These are phyloP conservation scores for Potentilla sterilis DNA, from an alignment of 306 rosid species.

Conservation along the genomic window DNA sequence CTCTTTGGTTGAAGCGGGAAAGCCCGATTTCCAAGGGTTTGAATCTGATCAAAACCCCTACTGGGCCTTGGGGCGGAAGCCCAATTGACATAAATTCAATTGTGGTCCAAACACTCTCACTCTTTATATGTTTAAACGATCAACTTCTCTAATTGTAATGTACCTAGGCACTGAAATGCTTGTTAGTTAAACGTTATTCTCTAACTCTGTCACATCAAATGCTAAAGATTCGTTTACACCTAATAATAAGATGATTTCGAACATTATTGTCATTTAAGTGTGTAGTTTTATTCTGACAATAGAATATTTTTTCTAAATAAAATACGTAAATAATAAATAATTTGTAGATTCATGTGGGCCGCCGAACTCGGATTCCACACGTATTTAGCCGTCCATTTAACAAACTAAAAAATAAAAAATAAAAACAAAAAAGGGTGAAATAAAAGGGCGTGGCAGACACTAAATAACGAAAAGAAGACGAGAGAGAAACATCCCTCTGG, in stretches of 20 bases:
- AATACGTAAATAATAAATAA: background rate
- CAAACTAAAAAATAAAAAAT: background rate
- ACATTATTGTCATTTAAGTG: too few species aligned
- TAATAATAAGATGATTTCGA: too few species aligned
- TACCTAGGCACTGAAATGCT: background rate
- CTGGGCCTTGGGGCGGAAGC: too few species aligned
- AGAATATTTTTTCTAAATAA: background rate
- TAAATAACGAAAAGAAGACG: background rate
- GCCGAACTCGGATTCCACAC: background rate
- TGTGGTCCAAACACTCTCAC: too few species aligned
- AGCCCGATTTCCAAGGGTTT: too few species aligned
- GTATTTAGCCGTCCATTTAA: background rate
- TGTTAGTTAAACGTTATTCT: background rate
- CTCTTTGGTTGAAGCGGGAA: too few species aligned
- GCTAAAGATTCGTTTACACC: background rate
- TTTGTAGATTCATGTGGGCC: background rate
- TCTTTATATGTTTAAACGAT: too few species aligned
- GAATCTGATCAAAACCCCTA: too few species aligned
- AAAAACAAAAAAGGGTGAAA: background rate
- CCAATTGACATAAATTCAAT: too few species aligned
- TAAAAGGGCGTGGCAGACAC: constrained; percentile 11
- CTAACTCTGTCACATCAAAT: background rate
- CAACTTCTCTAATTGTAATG: too few species aligned
- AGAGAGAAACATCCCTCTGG: constrained; percentile 6
- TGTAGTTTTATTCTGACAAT: too few species aligned